Conservation (phyloP, 257 asterid genomes). For the Thymus quinquecostatus region DNA sequence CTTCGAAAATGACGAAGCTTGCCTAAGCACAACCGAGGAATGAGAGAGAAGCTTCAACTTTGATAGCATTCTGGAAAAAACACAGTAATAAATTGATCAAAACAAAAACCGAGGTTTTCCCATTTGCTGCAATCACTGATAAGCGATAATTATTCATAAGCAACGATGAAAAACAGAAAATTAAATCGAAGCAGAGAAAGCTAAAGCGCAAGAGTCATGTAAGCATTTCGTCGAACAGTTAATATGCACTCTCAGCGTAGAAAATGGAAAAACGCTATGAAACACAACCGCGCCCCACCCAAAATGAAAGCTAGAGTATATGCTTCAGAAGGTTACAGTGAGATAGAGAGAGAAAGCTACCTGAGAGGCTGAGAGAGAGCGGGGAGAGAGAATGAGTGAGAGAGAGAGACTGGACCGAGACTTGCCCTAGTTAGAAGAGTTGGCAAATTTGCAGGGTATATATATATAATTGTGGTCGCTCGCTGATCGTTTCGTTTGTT, state of each 20-base stretch:
- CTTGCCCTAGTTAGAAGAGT: not conserved
- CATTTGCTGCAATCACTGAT: not conserved
- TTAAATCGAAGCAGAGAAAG: not conserved
- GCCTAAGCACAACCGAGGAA: constrained; percentile 32
- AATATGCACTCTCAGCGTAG: not conserved
- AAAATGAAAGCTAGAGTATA: not conserved
- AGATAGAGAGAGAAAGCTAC: not conserved
- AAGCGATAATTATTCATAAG: not conserved
- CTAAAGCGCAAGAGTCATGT: not conserved
- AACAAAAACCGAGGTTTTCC: not conserved
- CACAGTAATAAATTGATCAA: not conserved
- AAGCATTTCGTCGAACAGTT: constrained; percentile 19
- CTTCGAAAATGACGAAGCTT: constrained; percentile 28
- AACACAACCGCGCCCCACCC: too few species aligned
- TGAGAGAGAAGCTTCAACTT: constrained; percentile 38
- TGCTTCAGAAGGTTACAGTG: not conserved
- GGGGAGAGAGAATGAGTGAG: too few species aligned
- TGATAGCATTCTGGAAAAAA: constrained; percentile 43
- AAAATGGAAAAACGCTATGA: not conserved
- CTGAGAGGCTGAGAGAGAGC: not conserved
- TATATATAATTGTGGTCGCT: too few species aligned
- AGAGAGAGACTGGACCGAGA: too few species aligned
- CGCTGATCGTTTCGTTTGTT: too few species aligned
- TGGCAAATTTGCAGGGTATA: too few species aligned
- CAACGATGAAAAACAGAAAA: not conserved